These are phyloP conservation scores for Betula pendula DNA, from an alignment of 306 rosid genomes.

Conservation along the genomic window DNA sequence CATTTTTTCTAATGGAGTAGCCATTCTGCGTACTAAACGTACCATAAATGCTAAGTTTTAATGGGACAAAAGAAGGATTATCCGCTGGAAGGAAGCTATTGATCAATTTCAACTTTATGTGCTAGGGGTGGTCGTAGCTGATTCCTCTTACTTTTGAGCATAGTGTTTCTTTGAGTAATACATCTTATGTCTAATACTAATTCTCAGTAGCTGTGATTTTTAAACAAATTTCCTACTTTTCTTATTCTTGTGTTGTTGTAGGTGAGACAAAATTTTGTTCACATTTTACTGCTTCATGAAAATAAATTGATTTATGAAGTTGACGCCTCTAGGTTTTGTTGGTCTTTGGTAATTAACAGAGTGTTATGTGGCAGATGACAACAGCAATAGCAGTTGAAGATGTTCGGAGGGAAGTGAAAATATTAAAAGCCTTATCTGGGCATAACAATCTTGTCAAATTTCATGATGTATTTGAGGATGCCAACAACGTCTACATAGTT, in stretches of 20 bases:
- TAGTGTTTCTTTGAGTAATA: neutral
- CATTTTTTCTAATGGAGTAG: too few species aligned
- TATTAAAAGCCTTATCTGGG: constrained; percentile 89
- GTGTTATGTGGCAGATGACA: constrained; percentile 73
- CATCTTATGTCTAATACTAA: neutral
- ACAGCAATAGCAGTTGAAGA: constrained; percentile 93
- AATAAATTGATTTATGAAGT: neutral
- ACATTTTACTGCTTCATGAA: neutral
- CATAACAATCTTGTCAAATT: constrained; percentile 84
- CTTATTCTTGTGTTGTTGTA: neutral
- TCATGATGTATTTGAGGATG: constrained; percentile 87
- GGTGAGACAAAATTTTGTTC: neutral
- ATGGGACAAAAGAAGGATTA: neutral
- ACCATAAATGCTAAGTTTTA: neutral
- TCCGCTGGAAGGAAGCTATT: neutral
- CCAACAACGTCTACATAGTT: constrained; percentile 79
- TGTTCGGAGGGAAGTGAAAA: constrained; percentile 93
- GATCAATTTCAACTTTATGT: neutral
- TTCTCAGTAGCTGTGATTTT: neutral
- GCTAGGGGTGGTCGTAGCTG: neutral
- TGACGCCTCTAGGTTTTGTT: neutral
- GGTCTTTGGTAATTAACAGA: constrained; percentile 16
- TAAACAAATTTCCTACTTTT: neutral
- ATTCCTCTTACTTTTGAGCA: neutral
- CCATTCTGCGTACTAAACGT: too few species aligned